phyloP scores from a whole-genome alignment of 2,329 filamentous ascomycete species.

The Pestalotiopsis sp. region DNA sequence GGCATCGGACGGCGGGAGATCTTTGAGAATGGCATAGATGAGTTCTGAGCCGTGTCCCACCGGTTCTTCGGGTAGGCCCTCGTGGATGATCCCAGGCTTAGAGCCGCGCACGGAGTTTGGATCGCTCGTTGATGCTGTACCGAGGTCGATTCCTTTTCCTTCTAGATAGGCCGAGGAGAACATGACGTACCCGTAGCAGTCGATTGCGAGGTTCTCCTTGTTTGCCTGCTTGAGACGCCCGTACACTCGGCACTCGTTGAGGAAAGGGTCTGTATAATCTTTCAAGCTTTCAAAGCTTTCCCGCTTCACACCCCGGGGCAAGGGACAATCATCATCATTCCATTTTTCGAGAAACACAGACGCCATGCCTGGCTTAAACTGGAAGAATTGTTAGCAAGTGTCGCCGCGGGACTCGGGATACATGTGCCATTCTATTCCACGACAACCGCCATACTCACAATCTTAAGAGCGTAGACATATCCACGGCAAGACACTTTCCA shows the following conservation, averaged over 20 bases:
- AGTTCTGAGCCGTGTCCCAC: neutral
- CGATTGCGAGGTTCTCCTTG: neutral
- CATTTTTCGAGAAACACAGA: neutral
- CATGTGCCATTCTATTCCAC: too few species aligned
- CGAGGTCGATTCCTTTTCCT: neutral
- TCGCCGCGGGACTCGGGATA: neutral
- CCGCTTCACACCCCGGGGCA: neutral
- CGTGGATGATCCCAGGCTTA: neutral
- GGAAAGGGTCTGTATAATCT: neutral
- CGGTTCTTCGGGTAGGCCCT: neutral
- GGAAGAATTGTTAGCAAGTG: neutral
- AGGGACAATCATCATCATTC: neutral
- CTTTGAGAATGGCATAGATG: neutral
- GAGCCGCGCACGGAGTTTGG: neutral
- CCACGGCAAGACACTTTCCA: slow-evolving; percentile 8
- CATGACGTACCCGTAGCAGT: slow-evolving; percentile 7
- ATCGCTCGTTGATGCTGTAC: neutral
- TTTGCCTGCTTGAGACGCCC: neutral
- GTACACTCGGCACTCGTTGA: slow-evolving; percentile 6
- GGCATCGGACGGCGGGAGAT: neutral
- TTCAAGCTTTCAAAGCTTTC: neutral
- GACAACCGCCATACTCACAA: neutral
- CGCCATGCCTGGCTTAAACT: neutral
- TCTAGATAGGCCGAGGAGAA: neutral
- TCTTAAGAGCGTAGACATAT: slow-evolving; percentile 2